Evolutionary conservation across 1,284 basidiomycete genomes (phyloP), one percentile per base, ranked within the genome.

Genomic region (Ceratobasidium sp.): DNA sequence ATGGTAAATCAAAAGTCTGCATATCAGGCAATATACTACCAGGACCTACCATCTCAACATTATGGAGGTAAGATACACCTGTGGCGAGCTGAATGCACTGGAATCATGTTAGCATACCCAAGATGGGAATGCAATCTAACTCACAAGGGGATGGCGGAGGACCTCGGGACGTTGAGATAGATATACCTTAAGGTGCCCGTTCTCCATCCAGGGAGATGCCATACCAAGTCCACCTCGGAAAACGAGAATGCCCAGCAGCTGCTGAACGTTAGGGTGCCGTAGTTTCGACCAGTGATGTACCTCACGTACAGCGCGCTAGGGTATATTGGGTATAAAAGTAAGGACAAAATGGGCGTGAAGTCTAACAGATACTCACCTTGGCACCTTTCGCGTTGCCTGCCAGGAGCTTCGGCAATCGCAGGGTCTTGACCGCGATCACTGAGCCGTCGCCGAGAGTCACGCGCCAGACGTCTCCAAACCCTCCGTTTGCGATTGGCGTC

Each of bases 251-350:
- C 55, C 55, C 16, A 32, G 2, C 26, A 58, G 23, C 2, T 23
- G 32, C 18, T 38, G 32, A 38, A 58, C 30, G n/a, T 58, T 35
- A n/a, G 55, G 30, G n/a, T 58, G 55, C 7, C 21, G 9, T 14
- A 30, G 43, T n/a, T 41, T 58, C 55, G 55, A 58, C 55, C 55
- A 58, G 32, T 38, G 16, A 58, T 58, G 43, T n/a, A 58, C 4
- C 28, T 58, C 55, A 38, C 43, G 55, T 32, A 38, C 55, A 26
- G 55, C 32, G 32, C 55, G 55, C 55, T 58, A 38, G n/a, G n/a
- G n/a, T n/a, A n/a, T n/a, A n/a, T n/a, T n/a, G n/a, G n/a, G n/a
- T n/a, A n/a, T n/a, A n/a, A n/a, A n/a, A n/a, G n/a, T n/a, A n/a
- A n/a, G n/a, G n/a, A n/a, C n/a, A n/a, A n/a, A n/a, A n/a, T n/a